Conservation (phyloP, 1,284 basidiomycete species). For the Ceraceosorus bombacis region DNA sequence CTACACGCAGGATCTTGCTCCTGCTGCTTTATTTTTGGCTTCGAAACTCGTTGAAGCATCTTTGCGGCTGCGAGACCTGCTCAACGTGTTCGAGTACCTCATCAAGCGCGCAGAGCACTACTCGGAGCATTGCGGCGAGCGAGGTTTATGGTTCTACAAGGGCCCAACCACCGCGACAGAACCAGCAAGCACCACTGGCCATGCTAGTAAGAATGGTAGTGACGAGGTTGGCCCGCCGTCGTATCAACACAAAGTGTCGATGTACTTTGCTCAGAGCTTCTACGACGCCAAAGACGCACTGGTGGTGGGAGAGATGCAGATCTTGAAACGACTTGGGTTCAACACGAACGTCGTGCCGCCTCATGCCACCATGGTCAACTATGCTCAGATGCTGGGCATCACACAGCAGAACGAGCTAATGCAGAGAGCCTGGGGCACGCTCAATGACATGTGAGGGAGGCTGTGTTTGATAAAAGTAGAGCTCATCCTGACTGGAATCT, state of each 20-base stretch:
- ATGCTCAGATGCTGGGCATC: slow-evolving; percentile 79
- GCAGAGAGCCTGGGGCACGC: slow-evolving; percentile 47
- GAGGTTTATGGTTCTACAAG: no score
- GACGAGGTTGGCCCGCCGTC: slow-evolving; percentile 33
- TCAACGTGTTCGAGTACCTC: slow-evolving; percentile 87
- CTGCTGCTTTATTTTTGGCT: slow-evolving; percentile 86
- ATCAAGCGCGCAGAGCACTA: slow-evolving; percentile 12
- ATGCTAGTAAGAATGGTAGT: not conserved
- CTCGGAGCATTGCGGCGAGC: slow-evolving; percentile 6
- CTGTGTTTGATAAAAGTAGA: not conserved
- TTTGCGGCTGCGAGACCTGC: slow-evolving; percentile 76
- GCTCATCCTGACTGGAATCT: not conserved
- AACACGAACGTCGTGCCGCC: slow-evolving; percentile 66
- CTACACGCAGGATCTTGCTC: slow-evolving; percentile 62
- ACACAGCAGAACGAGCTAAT: slow-evolving; percentile 23
- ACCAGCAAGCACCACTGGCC: not conserved
- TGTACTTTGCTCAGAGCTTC: slow-evolving; percentile 69
- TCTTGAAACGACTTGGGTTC: slow-evolving; percentile 64
- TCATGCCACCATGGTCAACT: slow-evolving; percentile 90
- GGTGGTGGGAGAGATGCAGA: slow-evolving; percentile 92
- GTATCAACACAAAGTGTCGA: slow-evolving; percentile 65
- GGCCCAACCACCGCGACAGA: no score
- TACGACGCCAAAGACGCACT: slow-evolving; percentile 82
- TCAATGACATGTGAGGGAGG: slow-evolving; percentile 49
- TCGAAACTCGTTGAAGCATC: slow-evolving; percentile 94